Evolutionary conservation across 768 basidiomycete species (phyloP).

Genomic region (Boletus edulis): DNA sequence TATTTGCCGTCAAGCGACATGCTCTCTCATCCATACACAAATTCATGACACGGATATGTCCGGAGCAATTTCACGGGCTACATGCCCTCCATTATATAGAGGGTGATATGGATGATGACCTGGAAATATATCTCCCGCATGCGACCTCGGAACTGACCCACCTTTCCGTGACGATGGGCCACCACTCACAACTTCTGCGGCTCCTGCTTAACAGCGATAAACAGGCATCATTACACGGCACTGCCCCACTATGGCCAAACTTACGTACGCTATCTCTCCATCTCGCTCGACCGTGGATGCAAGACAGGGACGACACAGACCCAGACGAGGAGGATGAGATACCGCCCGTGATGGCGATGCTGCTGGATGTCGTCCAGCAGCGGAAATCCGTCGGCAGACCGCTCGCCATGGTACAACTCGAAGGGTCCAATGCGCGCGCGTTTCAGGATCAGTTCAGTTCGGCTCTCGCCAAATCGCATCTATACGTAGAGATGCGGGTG

Average conservation of each 20-base stretch:
- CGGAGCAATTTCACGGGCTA: constrained; percentile 33
- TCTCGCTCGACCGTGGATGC: constrained; percentile 27
- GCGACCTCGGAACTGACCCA: constrained; percentile 35
- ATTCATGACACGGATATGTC: constrained; percentile 34
- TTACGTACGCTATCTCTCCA: constrained; percentile 30
- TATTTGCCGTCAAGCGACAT: constrained; percentile 27
- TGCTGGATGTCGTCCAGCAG: constrained; percentile 32
- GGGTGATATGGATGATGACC: constrained; percentile 34
- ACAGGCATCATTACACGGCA: constrained; percentile 32
- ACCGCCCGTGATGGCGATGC: constrained; percentile 28
- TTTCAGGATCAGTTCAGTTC: constrained; percentile 28
- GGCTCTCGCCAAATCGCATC: constrained; percentile 26
- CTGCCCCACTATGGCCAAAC: constrained; percentile 30
- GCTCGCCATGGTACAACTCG: constrained; percentile 25
- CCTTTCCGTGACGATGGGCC: constrained; percentile 33
- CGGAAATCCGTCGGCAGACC: constrained; percentile 29
- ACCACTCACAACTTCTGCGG: constrained; percentile 31
- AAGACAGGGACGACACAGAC: constrained; percentile 30
- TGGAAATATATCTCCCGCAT: constrained; percentile 33
- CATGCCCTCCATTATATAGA: constrained; percentile 33
- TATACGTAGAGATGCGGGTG: constrained; percentile 25
- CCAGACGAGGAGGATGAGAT: constrained; percentile 34
- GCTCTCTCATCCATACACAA: constrained; percentile 34
- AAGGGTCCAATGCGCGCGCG: constrained; percentile 19
- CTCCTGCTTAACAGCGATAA: constrained; percentile 35